Evolutionary conservation across 139 green algal genomes (phyloP).

Genomic region (Chlorella vulgaris): DNA sequence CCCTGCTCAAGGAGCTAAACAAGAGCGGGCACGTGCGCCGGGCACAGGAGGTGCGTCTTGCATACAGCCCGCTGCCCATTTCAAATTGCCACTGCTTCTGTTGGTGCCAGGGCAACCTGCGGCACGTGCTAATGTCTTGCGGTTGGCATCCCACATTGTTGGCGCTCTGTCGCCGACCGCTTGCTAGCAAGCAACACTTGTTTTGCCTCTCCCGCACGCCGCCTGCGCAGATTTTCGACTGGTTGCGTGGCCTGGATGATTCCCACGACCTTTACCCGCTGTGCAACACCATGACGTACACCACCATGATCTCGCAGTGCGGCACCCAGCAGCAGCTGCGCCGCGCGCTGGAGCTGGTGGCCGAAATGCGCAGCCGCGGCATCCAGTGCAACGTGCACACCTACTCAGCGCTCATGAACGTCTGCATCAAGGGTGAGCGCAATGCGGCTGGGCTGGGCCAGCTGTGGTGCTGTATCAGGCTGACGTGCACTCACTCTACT

Average conservation of each 20-base stretch:
- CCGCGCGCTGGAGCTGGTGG: constrained; percentile 63
- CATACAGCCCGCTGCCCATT: not conserved
- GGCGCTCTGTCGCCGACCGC: not conserved
- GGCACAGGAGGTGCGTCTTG: constrained; percentile 34
- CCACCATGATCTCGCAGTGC: constrained; percentile 79
- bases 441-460: not conserved
- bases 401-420: constrained; percentile 75
- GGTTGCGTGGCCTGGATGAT: constrained; percentile 66
- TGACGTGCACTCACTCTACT: no score
- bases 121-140: no score
- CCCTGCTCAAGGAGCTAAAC: constrained; percentile 87
- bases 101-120: no score
- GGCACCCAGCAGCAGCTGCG: constrained; percentile 59
- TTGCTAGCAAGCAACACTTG: not conserved
- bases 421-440: constrained; percentile 61
- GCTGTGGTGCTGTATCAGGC: not conserved
- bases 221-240: constrained; percentile 85
- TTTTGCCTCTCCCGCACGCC: no score
- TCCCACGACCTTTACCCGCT: constrained; percentile 66
- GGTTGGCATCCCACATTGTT: constrained; percentile 32
- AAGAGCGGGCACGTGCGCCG: constrained; percentile 44
- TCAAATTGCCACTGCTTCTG: no score
- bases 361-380: constrained; percentile 63
- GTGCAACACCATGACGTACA: constrained; percentile 91
- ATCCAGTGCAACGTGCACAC: constrained; percentile 77